These are phyloP conservation scores for Colletotrichum euphorbiae DNA, from an alignment of 2,329 filamentous ascomycete genomes.

Conservation along the genomic window DNA sequence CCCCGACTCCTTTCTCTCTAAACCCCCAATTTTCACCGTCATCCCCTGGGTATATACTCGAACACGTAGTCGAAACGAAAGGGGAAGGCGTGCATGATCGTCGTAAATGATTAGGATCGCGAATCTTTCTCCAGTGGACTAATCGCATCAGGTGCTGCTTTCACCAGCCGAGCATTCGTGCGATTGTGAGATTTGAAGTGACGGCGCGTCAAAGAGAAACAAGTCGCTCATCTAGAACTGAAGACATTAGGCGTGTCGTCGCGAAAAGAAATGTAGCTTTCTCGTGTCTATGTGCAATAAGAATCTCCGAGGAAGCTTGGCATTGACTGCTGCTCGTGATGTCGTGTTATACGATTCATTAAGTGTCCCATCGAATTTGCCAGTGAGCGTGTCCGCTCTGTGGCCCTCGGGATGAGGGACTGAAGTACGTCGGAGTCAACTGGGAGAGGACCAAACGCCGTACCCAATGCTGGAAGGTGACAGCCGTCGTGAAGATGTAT, in stretches of 20 bases:
- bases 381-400: neutral
- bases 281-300: conserved; percentile 47
- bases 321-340: conserved; percentile 31
- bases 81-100: conserved; percentile 45
- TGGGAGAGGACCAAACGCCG: conserved; percentile 49
- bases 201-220: conserved; percentile 42
- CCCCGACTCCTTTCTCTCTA: conserved; percentile 46
- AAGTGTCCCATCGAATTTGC: conserved; percentile 9
- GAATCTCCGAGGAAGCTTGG: conserved; percentile 28
- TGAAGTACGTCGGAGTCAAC: conserved; percentile 20
- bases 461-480: conserved; percentile 49
- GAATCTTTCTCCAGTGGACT: conserved; percentile 41
- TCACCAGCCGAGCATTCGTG: conserved; percentile 22
- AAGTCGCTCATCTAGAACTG: conserved; percentile 47
- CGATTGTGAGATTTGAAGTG: conserved; percentile 39
- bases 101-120: conserved; percentile 45
- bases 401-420: neutral
- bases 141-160: conserved; percentile 14
- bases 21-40: conserved; percentile 45
- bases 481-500: conserved; percentile 43
- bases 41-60: conserved; percentile 54
- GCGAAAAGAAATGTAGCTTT: conserved; percentile 46
- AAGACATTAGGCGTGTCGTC: conserved; percentile 51
- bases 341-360: conserved; percentile 26
- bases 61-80: conserved; percentile 50